These are phyloP conservation scores for Solanum etuberosum DNA, from an alignment of 257 asterid species.

Conservation along the genomic window DNA sequence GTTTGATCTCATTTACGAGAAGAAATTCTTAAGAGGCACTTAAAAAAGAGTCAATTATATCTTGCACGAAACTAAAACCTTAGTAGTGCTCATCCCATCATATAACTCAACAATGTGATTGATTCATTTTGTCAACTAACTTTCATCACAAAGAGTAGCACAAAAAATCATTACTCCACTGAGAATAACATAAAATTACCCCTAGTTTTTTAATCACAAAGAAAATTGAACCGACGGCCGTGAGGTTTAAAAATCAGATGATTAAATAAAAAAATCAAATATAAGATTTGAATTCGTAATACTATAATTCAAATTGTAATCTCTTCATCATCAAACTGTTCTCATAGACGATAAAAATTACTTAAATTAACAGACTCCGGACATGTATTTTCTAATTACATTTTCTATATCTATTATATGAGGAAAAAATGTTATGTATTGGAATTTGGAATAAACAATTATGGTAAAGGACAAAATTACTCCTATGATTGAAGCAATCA, in stretches of 20 bases:
- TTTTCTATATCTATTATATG: neutral
- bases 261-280: neutral
- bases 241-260: neutral
- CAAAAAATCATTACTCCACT: neutral
- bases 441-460: neutral
- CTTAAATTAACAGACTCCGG: neutral
- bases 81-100: neutral
- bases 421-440: neutral
- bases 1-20: neutral
- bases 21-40: neutral
- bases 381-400: neutral
- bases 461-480: neutral
- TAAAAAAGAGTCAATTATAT: neutral
- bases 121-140: neutral
- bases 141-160: neutral
- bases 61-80: neutral
- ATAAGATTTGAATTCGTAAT: neutral
- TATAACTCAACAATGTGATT: neutral
- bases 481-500: conserved; percentile 5
- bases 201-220: neutral
- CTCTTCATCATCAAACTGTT: neutral
- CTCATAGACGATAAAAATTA: neutral
- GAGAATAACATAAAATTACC: neutral
- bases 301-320: neutral
- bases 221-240: neutral